phyloP scores from a whole-genome alignment of 441 rosid species.

The Corymbia citriodora region DNA sequence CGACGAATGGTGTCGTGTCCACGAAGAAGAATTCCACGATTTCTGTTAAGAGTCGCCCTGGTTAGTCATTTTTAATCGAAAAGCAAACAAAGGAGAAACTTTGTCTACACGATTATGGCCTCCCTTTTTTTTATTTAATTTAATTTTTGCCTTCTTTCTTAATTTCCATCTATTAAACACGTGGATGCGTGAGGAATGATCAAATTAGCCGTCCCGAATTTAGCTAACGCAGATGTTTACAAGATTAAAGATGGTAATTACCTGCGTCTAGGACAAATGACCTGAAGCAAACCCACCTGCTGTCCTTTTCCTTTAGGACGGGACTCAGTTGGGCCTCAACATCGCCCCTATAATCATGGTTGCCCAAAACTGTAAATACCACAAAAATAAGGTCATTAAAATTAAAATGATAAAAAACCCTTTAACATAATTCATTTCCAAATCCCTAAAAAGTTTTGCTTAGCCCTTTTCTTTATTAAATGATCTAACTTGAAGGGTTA shows the following conservation, averaged over 20 bases:
- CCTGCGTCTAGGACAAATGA: slow-evolving; percentile 41
- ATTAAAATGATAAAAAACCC: not conserved
- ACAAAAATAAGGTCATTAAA: not conserved
- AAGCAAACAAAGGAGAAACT: not conserved
- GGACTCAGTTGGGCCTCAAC: slow-evolving; percentile 71
- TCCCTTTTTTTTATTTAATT: not conserved
- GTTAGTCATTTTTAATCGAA: not conserved
- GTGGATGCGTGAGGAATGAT: not conserved
- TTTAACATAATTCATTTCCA: not conserved
- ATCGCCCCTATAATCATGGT: slow-evolving; percentile 84
- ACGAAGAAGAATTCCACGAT: slow-evolving; percentile 68
- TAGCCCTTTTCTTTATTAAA: not conserved
- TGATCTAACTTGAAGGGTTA: not conserved
- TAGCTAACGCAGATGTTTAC: not conserved
- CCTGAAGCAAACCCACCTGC: slow-evolving; percentile 67
- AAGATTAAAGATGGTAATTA: not conserved
- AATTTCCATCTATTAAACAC: not conserved
- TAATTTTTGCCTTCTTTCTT: too few relatives aligned
- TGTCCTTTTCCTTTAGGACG: slow-evolving; percentile 36
- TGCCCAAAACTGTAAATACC: slow-evolving; percentile 57
- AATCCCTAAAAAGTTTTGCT: not conserved
- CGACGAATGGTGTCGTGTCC: slow-evolving; percentile 77
- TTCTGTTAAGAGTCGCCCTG: slow-evolving; percentile 18
- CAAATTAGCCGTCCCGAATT: not conserved
- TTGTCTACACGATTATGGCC: not conserved